These are phyloP conservation scores for Hysterangium stoloniferum DNA, from an alignment of 768 basidiomycete genomes.

Conservation along the genomic window DNA sequence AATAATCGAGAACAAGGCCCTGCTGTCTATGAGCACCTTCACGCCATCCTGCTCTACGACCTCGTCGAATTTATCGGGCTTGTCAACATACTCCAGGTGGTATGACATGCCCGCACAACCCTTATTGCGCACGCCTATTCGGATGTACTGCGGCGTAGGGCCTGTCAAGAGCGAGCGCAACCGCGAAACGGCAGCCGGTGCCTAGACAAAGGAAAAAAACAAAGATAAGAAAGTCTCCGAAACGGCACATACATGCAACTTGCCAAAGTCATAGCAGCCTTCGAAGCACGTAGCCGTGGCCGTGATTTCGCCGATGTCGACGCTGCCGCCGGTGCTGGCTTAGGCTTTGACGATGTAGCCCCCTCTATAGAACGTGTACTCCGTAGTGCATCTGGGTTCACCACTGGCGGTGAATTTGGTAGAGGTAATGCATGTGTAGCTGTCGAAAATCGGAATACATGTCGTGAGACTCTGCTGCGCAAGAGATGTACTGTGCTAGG, in stretches of 20 bases:
- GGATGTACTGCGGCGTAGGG: conserved; percentile 85
- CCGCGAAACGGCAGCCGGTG: conserved; percentile 66
- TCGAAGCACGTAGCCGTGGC: conserved; percentile 60
- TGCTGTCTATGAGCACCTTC: conserved; percentile 88
- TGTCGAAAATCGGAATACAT: neutral
- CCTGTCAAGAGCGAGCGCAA: conserved; percentile 67
- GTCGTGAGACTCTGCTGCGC: neutral
- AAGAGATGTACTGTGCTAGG: neutral
- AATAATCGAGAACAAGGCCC: conserved; percentile 95
- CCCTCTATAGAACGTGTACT: conserved; percentile 18
- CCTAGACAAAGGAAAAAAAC: conserved; percentile 56
- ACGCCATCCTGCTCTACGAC: conserved; percentile 95
- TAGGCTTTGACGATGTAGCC: conserved; percentile 54
- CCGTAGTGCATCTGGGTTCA: conserved; percentile 29
- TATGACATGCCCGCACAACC: conserved; percentile 86
- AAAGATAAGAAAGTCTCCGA: neutral
- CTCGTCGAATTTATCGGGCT: conserved; percentile 89
- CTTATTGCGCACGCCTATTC: conserved; percentile 94
- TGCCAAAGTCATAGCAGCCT: conserved; percentile 74
- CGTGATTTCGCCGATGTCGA: conserved; percentile 58
- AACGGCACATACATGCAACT: conserved; percentile 14
- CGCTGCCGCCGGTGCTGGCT: conserved; percentile 60
- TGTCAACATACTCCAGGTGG: conserved; percentile 91
- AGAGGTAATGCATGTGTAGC: conserved; percentile 15
- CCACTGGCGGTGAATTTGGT: conserved; percentile 44